A percentile compares a stretch with the other conserved stretches of the same genome.
These are phyloP conservation scores for Flammula alnicola DNA, from an alignment of 1,284 basidiomycete species.

Conservation along the genomic window DNA sequence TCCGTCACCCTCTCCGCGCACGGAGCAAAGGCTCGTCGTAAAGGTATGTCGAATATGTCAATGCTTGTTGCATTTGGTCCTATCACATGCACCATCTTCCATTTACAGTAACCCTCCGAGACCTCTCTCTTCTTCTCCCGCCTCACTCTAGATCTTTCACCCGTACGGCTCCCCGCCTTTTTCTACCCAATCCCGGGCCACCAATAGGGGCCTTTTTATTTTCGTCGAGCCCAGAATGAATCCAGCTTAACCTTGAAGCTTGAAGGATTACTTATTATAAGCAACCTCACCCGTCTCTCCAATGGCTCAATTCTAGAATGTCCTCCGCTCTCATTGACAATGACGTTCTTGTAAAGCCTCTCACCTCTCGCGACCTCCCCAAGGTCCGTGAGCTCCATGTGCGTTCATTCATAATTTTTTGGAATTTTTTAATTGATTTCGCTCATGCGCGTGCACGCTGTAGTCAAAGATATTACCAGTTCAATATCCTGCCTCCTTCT, in stretches of 20 bases:
- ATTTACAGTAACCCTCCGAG: conserved; percentile 9
- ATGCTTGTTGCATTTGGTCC: no score
- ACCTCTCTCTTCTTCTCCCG: conserved; percentile 4
- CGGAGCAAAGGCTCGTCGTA: conserved; percentile 18
- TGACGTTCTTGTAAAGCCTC: conserved; percentile 29
- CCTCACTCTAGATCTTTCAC: conserved; percentile 2
- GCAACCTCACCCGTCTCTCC: not conserved
- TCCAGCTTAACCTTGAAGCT: not conserved
- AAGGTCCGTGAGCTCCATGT: conserved; percentile 52
- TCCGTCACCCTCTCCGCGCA: conserved; percentile 23
- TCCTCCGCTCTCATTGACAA: conserved; percentile 1
- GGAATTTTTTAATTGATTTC: conserved; percentile 1
- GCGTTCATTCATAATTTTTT: conserved; percentile 26
- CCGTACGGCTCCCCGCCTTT: conserved; percentile 24
- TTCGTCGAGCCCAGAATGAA: not conserved
- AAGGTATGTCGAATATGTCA: no score
- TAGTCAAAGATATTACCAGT: conserved; percentile 50
- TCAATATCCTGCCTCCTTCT: conserved; percentile 54
- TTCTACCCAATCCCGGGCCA: conserved; percentile 10
- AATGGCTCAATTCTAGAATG: not conserved
- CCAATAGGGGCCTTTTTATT: conserved; percentile 12
- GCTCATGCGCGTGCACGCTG: conserved; percentile 10
- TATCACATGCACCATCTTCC: conserved; percentile 23
- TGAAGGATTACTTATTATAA: not conserved
- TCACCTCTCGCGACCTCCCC: conserved; percentile 44